Percentiles rank a stretch among this genome's conserved stretches.
These are phyloP conservation scores for Gynandropsis gynandra DNA, from an alignment of 345 rosid genomes.

Conservation along the genomic window DNA sequence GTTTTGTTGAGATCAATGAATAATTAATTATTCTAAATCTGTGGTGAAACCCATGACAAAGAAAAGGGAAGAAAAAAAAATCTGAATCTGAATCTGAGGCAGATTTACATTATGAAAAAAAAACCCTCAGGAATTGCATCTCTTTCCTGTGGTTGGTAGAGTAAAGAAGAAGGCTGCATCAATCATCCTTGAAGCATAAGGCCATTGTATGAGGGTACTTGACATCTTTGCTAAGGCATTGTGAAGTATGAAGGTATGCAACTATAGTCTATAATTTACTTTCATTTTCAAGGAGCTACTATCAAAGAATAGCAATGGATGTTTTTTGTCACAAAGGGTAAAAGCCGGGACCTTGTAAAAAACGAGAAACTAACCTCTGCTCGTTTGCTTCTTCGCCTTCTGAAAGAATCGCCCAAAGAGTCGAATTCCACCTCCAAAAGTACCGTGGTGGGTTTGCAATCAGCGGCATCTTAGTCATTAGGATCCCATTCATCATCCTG, in stretches of 20 bases:
- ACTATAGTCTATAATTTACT: conserved; percentile 14
- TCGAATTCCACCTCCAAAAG: conserved; percentile 22
- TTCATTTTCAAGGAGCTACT: conserved; percentile 25
- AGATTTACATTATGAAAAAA: conserved; percentile 28
- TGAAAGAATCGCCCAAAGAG: conserved; percentile 25
- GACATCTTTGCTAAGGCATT: conserved; percentile 24
- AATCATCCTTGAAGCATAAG: conserved; percentile 8
- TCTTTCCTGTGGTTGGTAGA: no score
- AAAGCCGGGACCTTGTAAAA: conserved; percentile 22
- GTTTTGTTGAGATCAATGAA: conserved; percentile 16
- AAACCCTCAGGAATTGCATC: conserved; percentile 26
- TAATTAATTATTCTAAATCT: conserved; percentile 4
- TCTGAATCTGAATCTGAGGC: conserved; percentile 11
- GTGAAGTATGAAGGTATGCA: conserved; percentile 24
- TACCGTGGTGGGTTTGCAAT: conserved; percentile 13
- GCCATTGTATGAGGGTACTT: conserved; percentile 19
- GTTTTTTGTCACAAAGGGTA: conserved; percentile 32
- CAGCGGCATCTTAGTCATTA: conserved; percentile 48
- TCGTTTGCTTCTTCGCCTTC: conserved; percentile 28
- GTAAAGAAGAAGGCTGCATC: conserved; percentile 17
- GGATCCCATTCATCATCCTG: conserved; percentile 97
- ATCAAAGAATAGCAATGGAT: conserved; percentile 37
- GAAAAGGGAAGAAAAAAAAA: conserved; percentile 23
- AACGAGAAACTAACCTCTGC: conserved; percentile 28
- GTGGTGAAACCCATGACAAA: conserved; percentile 16